Conservation (phyloP, 2,329 filamentous ascomycete species). For the Trichoderma afroharzianum region DNA sequence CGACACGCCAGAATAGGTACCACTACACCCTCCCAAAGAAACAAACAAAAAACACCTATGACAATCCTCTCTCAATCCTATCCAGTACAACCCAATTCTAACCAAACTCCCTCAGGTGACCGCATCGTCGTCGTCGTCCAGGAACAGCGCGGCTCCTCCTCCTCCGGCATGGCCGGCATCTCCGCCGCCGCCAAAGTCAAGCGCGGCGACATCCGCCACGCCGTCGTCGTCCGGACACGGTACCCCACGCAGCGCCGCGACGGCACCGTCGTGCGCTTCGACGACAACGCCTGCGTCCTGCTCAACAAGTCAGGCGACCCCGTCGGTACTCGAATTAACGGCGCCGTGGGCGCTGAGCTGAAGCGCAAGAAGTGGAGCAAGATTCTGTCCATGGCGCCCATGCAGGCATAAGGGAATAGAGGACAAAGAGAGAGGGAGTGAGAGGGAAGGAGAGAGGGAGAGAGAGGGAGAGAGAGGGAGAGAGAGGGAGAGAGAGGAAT, state of each 20-base stretch:
- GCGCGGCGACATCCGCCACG: slow-evolving; percentile 92
- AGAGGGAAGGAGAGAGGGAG: not conserved
- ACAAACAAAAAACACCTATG: too few relatives aligned
- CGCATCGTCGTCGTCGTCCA: slow-evolving; percentile 97
- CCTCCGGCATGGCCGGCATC: slow-evolving; percentile 67
- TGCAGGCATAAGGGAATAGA: slow-evolving; percentile 45
- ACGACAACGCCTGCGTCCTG: slow-evolving; percentile 96
- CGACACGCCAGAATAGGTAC: slow-evolving; percentile 82
- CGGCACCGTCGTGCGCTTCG: slow-evolving; percentile 87
- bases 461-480: not conserved
- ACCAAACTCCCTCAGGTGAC: slow-evolving; percentile 62
- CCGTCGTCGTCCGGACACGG: slow-evolving; percentile 85
- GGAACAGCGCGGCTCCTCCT: slow-evolving; percentile 80
- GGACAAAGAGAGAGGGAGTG: not conserved
- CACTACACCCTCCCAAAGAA: too few relatives aligned
- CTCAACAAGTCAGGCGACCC: slow-evolving; percentile 97
- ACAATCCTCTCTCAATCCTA: not conserved
- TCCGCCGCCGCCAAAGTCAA: slow-evolving; percentile 85
- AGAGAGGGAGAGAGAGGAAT: not conserved
- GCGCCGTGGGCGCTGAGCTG: slow-evolving; percentile 85
- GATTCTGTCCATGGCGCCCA: slow-evolving; percentile 89
- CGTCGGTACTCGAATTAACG: slow-evolving; percentile 87
- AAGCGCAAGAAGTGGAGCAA: slow-evolving; percentile 96
- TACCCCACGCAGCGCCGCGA: slow-evolving; percentile 86
- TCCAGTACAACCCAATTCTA: not conserved